Conservation (phyloP, 768 basidiomycete genomes). For the Boletus huronensis region DNA sequence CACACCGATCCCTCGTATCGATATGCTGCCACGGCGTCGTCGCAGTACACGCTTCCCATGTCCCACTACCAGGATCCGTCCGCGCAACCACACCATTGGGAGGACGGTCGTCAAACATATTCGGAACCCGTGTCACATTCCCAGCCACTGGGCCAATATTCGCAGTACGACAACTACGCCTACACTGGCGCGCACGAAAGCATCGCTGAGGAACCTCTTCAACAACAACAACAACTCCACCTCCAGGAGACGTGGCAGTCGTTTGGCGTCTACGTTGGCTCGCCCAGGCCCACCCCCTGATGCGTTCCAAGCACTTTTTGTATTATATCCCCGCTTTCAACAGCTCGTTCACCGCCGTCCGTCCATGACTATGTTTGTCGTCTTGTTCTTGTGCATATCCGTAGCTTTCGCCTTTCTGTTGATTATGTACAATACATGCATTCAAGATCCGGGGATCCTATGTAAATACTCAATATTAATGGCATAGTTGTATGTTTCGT, state of each 20-base stretch:
- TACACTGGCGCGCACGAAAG: not conserved
- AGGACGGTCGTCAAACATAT: not conserved
- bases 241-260: conserved; percentile 63
- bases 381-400: not conserved
- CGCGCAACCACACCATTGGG: conserved; percentile 16
- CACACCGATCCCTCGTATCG: conserved; percentile 8
- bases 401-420: not conserved
- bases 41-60: conserved; percentile 4
- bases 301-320: not conserved
- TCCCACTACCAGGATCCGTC: conserved; percentile 10
- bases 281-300: conserved; percentile 5
- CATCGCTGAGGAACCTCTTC: conserved; percentile 7
- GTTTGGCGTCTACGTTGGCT: conserved; percentile 56
- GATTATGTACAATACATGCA: not conserved
- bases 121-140: not conserved
- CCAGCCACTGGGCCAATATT: not conserved
- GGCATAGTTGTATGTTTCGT: not conserved
- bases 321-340: not conserved
- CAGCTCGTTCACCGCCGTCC: not conserved
- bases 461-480: not conserved
- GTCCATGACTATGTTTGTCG: not conserved
- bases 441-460: not conserved
- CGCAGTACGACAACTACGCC: conserved; percentile 3
- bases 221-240: conserved; percentile 16
- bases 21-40: not conserved